Evolutionary conservation across 257 asterid species (phyloP).

Genomic region (Scutellaria baicalensis): DNA sequence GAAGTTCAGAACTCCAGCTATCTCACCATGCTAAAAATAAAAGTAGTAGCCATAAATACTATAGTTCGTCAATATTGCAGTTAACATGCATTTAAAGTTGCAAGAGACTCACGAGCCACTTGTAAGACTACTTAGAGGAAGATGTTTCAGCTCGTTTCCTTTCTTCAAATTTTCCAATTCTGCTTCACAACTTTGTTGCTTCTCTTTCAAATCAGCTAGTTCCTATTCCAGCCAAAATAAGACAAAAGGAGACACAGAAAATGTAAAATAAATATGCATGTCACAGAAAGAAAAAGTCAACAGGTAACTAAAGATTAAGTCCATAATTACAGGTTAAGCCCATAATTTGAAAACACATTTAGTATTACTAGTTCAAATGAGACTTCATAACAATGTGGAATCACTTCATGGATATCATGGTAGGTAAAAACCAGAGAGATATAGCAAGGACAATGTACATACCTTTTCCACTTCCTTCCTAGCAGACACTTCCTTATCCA

Average conservation of each 20-base stretch:
- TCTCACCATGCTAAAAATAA: not conserved
- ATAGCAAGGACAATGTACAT: not conserved
- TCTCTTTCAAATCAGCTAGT: constrained; percentile 48
- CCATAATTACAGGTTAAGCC: not conserved
- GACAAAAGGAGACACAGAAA: not conserved
- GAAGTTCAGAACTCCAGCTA: not conserved
- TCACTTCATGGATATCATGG: too few species aligned
- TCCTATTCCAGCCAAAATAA: constrained; percentile 40
- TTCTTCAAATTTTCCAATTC: constrained; percentile 58
- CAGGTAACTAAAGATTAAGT: too few species aligned
- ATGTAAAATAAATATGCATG: not conserved
- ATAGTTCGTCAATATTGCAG: not conserved
- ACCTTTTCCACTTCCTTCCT: constrained; percentile 73
- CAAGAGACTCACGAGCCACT: constrained; percentile 45
- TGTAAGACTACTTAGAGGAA: constrained; percentile 50
- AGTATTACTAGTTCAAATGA: too few species aligned
- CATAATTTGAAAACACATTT: not conserved
- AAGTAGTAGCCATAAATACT: not conserved
- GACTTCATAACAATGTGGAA: too few species aligned
- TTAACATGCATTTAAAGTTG: constrained; percentile 1
- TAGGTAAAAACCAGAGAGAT: not conserved
- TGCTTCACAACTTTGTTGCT: constrained; percentile 31
- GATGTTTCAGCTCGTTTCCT: constrained; percentile 41
- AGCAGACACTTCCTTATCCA: constrained; percentile 58
- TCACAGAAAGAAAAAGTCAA: not conserved